Percentiles rank a stretch among this genome's conserved stretches.
Conservation (phyloP, 345 rosid species). For the Durio zibethinus region DNA sequence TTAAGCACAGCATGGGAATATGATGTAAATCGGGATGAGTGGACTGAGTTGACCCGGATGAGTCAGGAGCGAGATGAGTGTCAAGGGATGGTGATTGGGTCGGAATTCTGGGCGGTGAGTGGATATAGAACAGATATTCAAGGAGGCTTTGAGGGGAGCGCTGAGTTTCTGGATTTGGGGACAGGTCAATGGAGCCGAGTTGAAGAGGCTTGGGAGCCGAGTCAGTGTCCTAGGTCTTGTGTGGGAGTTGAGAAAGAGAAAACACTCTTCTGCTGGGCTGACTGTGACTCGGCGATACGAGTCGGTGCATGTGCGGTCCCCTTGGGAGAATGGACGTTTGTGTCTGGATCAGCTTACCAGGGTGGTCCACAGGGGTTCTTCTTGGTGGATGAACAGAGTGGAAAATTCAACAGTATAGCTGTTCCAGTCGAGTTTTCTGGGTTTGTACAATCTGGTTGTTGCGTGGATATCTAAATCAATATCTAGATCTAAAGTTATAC, state of each 20-base stretch:
- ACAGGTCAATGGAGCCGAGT: constrained; percentile 42
- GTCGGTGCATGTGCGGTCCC: constrained; percentile 32
- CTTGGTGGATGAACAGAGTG: constrained; percentile 14
- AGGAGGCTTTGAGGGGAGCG: constrained; percentile 51
- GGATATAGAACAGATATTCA: constrained; percentile 58
- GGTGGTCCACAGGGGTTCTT: constrained; percentile 41
- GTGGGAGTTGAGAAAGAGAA: constrained; percentile 28
- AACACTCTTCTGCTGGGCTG: constrained; percentile 24
- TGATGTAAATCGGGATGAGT: constrained; percentile 41
- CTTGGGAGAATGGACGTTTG: constrained; percentile 22
- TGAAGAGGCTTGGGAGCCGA: constrained; percentile 42
- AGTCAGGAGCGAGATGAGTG: constrained; percentile 63
- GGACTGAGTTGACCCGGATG: constrained; percentile 45
- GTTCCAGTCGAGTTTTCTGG: constrained; percentile 21
- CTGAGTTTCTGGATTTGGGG: constrained; percentile 31
- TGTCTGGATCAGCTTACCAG: constrained; percentile 32
- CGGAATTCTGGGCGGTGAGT: constrained; percentile 57
- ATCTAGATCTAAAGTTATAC: too few species aligned
- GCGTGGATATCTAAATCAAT: constrained; percentile 21
- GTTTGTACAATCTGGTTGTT: constrained; percentile 37
- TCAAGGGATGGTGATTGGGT: constrained; percentile 48
- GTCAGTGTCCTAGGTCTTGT: constrained; percentile 36
- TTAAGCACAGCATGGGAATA: constrained; percentile 50
- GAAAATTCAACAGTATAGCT: constrained; percentile 8
- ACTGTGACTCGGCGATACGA: constrained; percentile 14